A percentile compares a stretch with the other conserved stretches of the same genome.
Conservation (phyloP, 2,329 filamentous ascomycete genomes). For the Colletotrichum sp. region DNA sequence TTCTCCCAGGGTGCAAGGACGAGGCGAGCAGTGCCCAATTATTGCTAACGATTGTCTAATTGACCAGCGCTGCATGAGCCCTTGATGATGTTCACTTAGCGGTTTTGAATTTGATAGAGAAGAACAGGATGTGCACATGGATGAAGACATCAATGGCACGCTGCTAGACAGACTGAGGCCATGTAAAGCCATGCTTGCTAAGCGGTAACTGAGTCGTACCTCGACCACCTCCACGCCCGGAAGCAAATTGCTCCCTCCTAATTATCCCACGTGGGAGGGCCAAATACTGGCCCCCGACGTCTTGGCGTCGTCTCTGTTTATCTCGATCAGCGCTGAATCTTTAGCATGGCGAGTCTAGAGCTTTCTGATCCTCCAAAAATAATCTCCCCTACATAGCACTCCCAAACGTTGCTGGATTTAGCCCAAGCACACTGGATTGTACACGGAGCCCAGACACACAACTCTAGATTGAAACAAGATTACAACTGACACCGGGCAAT, state of each 20-base stretch:
- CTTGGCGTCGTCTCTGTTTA: background rate
- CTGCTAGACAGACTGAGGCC: background rate
- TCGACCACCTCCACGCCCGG: background rate
- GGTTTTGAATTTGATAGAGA: background rate
- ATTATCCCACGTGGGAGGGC: background rate
- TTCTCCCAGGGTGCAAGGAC: background rate
- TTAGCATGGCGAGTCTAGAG: background rate
- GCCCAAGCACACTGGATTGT: background rate
- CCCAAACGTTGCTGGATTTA: background rate
- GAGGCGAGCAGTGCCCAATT: background rate
- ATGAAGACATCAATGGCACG: background rate
- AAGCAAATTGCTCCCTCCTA: background rate
- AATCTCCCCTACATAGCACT: background rate
- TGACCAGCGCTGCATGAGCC: background rate
- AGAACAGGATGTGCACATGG: background rate
- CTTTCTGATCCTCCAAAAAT: background rate
- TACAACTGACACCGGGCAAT: background rate
- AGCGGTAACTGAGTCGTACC: constrained; percentile 2
- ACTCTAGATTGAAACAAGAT: background rate
- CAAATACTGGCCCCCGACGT: background rate
- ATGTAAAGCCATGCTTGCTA: background rate
- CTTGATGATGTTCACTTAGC: background rate
- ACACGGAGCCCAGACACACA: background rate
- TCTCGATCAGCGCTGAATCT: background rate
- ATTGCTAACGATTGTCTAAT: background rate